Base-by-base conservation (phyloP, 2,329 filamentous ascomycete species). In the Didymella arachidicola region DNA sequence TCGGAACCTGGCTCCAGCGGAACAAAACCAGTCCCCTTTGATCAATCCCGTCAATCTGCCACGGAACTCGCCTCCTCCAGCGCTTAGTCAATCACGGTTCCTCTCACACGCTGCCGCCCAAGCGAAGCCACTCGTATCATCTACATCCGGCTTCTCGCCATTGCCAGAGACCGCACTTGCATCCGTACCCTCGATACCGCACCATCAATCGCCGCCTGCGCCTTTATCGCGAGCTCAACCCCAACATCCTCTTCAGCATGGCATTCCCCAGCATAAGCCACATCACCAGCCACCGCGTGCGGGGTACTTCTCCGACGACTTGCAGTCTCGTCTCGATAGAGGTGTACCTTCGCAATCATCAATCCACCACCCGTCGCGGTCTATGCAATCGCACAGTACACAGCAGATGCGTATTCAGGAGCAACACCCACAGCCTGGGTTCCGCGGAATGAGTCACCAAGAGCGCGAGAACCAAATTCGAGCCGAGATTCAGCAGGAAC, bases 1-100 rank as follows among this genome's bases (percentile, higher is more conserved):
- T 14, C 79, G 81, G 8, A 71, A 78, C 34, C 71, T 82, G 55
- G 80, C 80, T 30, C 79, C 75, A 6, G 79, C 74, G n/a, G 81
- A 82, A 38, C 58, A 77, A 22, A 74, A 79, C 25, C 78, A 79
- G 39, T 72, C 77, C 26, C 67, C 72, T 5, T 63, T 70, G 36
- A 57, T 62, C 14, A 68, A 65, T 34, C 46, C 68, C 12, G 55
- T 68, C 46, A 56, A 67, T 22, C 54, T 75, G 12, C 74, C 78
- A 29, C 77, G 79, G 58, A 67, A 71, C 11, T 79, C 79, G 7
- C 78, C 79, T 55, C 74, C 75, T 25, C 66, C 68, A 41, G 55
- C 62, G 30, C 49, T 62, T 39, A 38, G 69, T n/a, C 55, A 68
- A 18, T 57, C 69, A 6, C 67, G 70, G 19, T 77, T 75, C 14